Base-by-base conservation (phyloP, 495 filamentous ascomycete genomes). In the Aspergillus bridgeri region DNA sequence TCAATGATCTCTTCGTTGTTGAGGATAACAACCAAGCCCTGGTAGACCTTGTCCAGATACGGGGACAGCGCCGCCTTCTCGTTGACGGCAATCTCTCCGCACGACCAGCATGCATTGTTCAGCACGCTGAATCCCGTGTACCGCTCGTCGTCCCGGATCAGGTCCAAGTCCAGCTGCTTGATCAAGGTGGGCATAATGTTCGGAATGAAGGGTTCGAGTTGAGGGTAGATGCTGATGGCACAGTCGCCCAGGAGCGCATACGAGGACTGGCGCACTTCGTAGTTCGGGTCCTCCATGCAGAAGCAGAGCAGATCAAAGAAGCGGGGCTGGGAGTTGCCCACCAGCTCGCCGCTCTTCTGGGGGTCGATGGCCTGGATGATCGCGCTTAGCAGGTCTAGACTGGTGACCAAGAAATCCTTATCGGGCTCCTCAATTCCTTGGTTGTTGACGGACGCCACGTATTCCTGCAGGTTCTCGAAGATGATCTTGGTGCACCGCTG, bases 71-170 rank as follows among this genome's bases (percentile, higher is more conserved):
- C 81, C 62, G 90, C 84, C 64, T 90, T 85, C 71, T 94, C 85
- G 63, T 91, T 85, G 71, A 97, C 86, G 8, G 91, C 86, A 56
- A 99, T 95, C 75, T 99, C 94, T 18, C 94, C 94, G 21, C 85
- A 88, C 27, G 92, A 94, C 94, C 94, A 99, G 77, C 95, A 98
- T 25, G 94, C 92, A 67, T 99, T 99, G 80, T 98, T 99, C 56
- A 98, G 81, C 18, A 96, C 93, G 46, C 89, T 88, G 70, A 96
- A 98, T 7, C 86, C 86, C 7, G 84, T 90, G 55, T 85, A 79
- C 24, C 87, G 80, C 57, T 91, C 88, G 49, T 91, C 86, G 51
- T 90, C 85, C 6, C 83, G 72, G 47, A 91, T 83, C 49, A 83
- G 75, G 56, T 90, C 88, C 46, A 98, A 75, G 64, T 98, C 92